phyloP scores from a whole-genome alignment of 306 rosid species.

The Clitoria ternatea region DNA sequence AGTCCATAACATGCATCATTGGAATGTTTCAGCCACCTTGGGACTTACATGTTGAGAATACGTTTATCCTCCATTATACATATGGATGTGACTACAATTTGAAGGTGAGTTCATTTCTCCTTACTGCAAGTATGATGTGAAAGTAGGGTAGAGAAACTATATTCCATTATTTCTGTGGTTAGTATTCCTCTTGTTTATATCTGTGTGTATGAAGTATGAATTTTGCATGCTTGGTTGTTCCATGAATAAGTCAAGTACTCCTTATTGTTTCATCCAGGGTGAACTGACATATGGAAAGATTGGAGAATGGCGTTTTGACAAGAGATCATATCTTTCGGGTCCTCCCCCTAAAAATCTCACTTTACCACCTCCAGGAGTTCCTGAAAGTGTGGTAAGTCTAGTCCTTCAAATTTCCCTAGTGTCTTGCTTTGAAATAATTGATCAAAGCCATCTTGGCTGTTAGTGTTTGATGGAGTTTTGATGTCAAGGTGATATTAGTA shows the following conservation, averaged over 20 bases:
- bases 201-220: background rate
- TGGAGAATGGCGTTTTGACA: conserved; percentile 97
- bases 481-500: background rate
- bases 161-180: background rate
- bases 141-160: background rate
- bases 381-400: conserved; percentile 85
- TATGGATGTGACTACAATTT: conserved; percentile 81
- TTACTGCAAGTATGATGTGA: background rate
- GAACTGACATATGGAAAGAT: conserved; percentile 70
- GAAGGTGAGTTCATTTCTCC: conserved; percentile 46
- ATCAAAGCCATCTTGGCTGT: background rate
- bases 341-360: conserved; percentile 84
- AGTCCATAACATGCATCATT: conserved; percentile 22
- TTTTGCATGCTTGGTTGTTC: background rate
- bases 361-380: conserved; percentile 90
- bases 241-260: background rate
- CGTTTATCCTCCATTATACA: conserved; percentile 74
- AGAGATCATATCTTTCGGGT: conserved; percentile 73
- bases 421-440: conserved; percentile 3
- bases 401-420: background rate
- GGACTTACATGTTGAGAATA: conserved; percentile 57
- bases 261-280: conserved; percentile 44
- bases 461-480: background rate
- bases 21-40: conserved; percentile 80
- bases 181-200: background rate